Percentiles rank a stretch among this genome's conserved stretches.
Conservation (phyloP, 2,329 filamentous ascomycete genomes). For the Ceratocystis cubensis region DNA sequence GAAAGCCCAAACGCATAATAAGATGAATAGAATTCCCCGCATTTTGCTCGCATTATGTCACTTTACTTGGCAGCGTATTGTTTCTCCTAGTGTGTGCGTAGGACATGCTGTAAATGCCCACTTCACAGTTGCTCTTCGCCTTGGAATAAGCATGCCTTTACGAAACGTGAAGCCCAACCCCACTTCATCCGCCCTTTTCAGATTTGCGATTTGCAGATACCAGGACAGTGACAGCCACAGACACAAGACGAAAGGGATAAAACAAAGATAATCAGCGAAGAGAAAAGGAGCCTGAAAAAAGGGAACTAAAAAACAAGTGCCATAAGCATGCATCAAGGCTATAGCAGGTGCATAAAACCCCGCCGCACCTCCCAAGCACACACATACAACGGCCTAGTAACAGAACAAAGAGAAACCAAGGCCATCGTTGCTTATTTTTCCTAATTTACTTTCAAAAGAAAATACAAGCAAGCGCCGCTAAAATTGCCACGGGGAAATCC, state of each 20-base stretch:
- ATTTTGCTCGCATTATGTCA: background rate
- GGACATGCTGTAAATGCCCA: background rate
- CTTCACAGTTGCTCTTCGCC: background rate
- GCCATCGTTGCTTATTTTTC: no score
- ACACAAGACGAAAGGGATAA: background rate
- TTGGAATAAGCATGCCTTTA: background rate
- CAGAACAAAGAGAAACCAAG: background rate
- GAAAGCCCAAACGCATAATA: background rate
- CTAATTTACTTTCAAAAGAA: background rate
- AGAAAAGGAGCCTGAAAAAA: background rate
- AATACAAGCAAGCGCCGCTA: background rate
- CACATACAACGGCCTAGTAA: background rate
- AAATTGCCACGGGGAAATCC: background rate
- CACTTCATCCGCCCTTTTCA: background rate
- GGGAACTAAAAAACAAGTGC: background rate
- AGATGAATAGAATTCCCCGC: background rate
- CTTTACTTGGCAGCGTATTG: background rate
- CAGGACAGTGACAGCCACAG: background rate
- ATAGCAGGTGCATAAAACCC: background rate
- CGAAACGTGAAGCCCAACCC: background rate
- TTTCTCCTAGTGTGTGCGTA: background rate
- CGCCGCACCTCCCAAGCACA: background rate
- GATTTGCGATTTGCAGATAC: background rate
- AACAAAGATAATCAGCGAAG: background rate
- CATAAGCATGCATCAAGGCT: background rate